Base-by-base conservation (phyloP, 2,329 filamentous ascomycete species). In the Macroventuria anomochaeta region DNA sequence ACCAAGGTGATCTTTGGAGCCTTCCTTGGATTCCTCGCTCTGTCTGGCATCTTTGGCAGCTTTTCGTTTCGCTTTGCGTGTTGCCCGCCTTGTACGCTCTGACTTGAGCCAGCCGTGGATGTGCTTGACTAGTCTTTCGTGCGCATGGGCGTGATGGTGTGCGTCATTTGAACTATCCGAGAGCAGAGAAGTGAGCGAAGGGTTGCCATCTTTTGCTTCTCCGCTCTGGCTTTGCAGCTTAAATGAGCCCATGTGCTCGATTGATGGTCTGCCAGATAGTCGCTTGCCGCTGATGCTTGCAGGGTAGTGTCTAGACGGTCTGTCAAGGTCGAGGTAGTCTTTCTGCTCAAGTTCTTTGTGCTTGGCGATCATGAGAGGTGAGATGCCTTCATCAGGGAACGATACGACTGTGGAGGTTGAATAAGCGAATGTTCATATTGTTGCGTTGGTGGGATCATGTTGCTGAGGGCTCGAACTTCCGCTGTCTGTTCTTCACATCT, bases 21-120 rank as follows among this genome's bases (percentile, higher is more conserved):
- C 25, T 29, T 47, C 37, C 8, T 32, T 37, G 4, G 37, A 7
- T 13, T 48, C 38, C 5, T 28, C 38, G 13, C 7, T 33, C 18
- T 44, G 63, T 32, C 17, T 40, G 47, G 41, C 39, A 28, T 77
- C 70, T 70, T 82, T 85, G 41, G 80, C 79, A 33, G 82, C 82
- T 67, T 73, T 79, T 65, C 72, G 75, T 69, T 81, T 68, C 18
- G 79, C 74, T 68, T 81, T 85, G 43, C 81, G 80, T 8, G 80
- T 75, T 32, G 83, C 81, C 63, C 86, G 85, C 72, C 88, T 90
- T 26, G 80, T 76, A 68, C 88, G 89, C 75, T 97, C 92, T 42
- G 88, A 84, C 63, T 93, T 86, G 32, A 97, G 78, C 93, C 93
- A 97, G 61, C 90, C 86, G 21, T 85, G 82, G 12, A 97, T 86